Percentiles rank a stretch among this genome's conserved stretches.
These are phyloP conservation scores for Neckera pumila DNA, from an alignment of 225 moss, liverwort and hornwort species.

Conservation along the genomic window DNA sequence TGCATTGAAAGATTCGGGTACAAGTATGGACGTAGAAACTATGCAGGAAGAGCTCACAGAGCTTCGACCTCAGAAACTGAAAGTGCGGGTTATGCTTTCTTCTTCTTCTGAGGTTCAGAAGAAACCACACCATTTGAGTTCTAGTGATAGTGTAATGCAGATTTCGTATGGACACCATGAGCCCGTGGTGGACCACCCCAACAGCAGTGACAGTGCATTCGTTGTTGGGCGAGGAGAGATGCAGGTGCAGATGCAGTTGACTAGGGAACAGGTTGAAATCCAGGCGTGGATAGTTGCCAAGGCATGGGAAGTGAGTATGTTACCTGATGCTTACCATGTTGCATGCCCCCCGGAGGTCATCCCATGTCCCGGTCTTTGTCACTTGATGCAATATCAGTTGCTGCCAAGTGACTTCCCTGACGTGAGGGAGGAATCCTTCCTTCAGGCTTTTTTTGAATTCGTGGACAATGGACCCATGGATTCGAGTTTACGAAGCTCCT, in stretches of 20 bases:
- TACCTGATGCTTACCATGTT: not conserved
- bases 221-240: conserved; percentile 17
- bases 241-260: conserved; percentile 57
- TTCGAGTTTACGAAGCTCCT: conserved; percentile 21
- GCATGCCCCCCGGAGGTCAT: not conserved
- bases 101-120: conserved; percentile 27
- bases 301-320: conserved; percentile 4
- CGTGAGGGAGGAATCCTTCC: conserved; percentile 18
- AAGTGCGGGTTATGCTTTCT: conserved; percentile 29
- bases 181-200: conserved; percentile 26
- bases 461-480: conserved; percentile 34
- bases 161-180: conserved; percentile 10
- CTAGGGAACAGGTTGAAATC: conserved; percentile 39
- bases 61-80: conserved; percentile 35
- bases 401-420: conserved; percentile 40
- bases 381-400: conserved; percentile 49
- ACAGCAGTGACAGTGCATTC: conserved; percentile 4
- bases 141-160: conserved; percentile 18
- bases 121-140: conserved; percentile 7
- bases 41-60: not conserved
- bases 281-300: conserved; percentile 29
- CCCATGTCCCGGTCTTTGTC: conserved; percentile 43
- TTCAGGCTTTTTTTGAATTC: conserved; percentile 17
- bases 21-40: not conserved
- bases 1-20: conserved; percentile 1